A percentile compares a stretch with the other conserved stretches of the same genome.
Evolutionary conservation across 1,284 basidiomycete genomes (phyloP).

Genomic region (Irpex sp.): DNA sequence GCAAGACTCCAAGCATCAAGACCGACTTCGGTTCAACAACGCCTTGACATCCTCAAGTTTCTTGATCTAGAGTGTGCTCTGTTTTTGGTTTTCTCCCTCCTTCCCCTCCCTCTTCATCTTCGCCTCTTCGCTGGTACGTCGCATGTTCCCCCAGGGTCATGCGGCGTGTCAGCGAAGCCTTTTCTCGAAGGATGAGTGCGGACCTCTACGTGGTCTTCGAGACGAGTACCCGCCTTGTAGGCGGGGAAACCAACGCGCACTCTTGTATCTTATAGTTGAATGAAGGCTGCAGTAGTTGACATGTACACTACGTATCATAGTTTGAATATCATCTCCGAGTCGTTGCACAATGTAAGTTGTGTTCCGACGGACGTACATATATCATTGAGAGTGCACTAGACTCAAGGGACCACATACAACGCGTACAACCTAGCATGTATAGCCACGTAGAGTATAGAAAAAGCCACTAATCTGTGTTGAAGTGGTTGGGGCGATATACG

Average conservation of each 20-base stretch:
- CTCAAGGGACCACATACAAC: too few relatives aligned
- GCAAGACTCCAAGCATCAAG: background rate
- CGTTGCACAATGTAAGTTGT: too few relatives aligned
- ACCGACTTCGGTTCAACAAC: background rate
- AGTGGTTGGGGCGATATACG: too few relatives aligned
- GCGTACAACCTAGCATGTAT: too few relatives aligned
- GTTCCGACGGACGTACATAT: too few relatives aligned
- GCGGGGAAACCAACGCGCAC: constrained; percentile 7
- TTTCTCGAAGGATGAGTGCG: background rate
- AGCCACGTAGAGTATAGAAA: too few relatives aligned
- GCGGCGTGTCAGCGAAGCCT: background rate
- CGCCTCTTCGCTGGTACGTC: background rate
- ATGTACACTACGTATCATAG: too few relatives aligned
- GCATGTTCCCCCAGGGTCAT: background rate
- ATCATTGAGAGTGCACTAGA: too few relatives aligned
- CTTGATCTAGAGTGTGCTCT: too few relatives aligned
- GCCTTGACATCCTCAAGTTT: background rate
- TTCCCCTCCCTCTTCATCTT: background rate
- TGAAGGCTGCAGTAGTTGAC: too few relatives aligned
- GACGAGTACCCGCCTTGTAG: background rate
- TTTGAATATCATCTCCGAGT: too few relatives aligned
- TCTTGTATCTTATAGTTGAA: background rate
- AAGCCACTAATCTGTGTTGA: too few relatives aligned
- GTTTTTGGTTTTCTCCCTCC: background rate
- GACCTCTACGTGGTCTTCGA: constrained; percentile 9